Base-by-base conservation (phyloP, 169 alveolate genomes). In the Eimeria sp. region DNA sequence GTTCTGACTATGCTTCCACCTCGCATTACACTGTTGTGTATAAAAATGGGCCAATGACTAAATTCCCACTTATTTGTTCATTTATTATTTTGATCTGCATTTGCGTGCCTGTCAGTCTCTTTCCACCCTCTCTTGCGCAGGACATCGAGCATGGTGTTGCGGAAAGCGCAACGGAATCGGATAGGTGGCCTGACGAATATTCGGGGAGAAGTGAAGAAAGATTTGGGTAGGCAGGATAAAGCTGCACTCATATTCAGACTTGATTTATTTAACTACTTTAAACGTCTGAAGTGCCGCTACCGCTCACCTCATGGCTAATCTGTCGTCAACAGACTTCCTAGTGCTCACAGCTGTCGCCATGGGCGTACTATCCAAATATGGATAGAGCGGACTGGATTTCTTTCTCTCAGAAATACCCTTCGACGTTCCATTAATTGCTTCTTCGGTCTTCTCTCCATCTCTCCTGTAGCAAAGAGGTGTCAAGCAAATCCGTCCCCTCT, bases 111-210 rank as follows among this genome's bases (percentile, higher is more conserved):
- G 92, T 96, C 97, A 9, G 98, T 97, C 86, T 97, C 97, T 93
- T 97, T 98, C 99, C 99, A 99, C 86, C 98, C 97, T 54, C 99
- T 88, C 40, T 98, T 96, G 80, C 98, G 97, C 75, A 98, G 95
- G 27, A 99, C 98, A 95, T 99, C 99, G 76, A 98, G 98, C 82
- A 99, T 98, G n/a, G 99, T 98, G 97, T 99, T 99, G 95, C 98
- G 98, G 95, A 99, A 98, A 86, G 98, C 97, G 73, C 99, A 98
- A 95, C 99, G 97, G 94, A 98, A 99, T 92, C 98, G 98, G 76
- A 99, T 97, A 3, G 58, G 78, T n/a, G 96, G 82, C 76, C 96
- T 93, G 94, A 40, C 5, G 11, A 75, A 49, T 16, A 72, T 34
- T 34, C 25, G 18, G 18, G 72, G 40, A 16, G 27, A 67, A 67